Evolutionary conservation across 163 green algal species (phyloP).

Genomic region (Chlamydomonas reinhardtii): DNA sequence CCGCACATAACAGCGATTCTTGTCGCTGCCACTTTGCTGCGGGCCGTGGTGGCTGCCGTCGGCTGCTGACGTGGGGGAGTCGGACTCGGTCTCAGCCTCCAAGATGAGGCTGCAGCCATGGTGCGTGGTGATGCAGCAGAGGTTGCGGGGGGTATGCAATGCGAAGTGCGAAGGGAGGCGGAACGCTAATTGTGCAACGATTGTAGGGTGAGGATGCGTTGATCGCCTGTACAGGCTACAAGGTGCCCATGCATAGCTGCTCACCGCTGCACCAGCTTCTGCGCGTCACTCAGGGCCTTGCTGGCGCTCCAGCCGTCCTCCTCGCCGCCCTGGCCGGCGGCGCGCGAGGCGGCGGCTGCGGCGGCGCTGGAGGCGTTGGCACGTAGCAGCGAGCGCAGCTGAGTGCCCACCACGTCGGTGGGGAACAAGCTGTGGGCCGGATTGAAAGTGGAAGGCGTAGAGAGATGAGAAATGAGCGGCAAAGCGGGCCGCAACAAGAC

Average conservation of each 20-base stretch:
- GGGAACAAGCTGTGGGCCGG: not conserved
- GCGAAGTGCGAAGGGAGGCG: too few relatives aligned
- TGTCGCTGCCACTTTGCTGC: not conserved
- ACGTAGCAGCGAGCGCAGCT: conserved; percentile 26
- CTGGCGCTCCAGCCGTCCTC: conserved; percentile 9
- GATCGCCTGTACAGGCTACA: too few relatives aligned
- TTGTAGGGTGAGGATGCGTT: too few relatives aligned
- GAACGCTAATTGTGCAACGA: too few relatives aligned
- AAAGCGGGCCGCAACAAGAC: too few relatives aligned
- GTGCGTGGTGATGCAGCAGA: not conserved
- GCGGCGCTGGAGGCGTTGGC: not conserved
- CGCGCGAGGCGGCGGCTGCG: not conserved
- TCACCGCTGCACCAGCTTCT: conserved; percentile 21
- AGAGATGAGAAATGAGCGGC: not conserved
- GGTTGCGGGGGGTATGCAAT: too few relatives aligned
- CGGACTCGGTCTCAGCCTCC: too few relatives aligned
- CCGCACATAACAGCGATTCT: not conserved
- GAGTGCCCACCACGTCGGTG: conserved; percentile 14
- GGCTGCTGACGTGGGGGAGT: not conserved
- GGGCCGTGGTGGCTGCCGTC: not conserved
- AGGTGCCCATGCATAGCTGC: not conserved
- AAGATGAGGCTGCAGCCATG: not conserved
- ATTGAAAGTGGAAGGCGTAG: not conserved
- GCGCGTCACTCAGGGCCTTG: conserved; percentile 22
- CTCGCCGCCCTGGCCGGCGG: not conserved